Percentiles rank a stretch among this genome's conserved stretches.
phyloP scores from a whole-genome alignment of 768 basidiomycete genomes.

The Antrodiella citrinella region DNA sequence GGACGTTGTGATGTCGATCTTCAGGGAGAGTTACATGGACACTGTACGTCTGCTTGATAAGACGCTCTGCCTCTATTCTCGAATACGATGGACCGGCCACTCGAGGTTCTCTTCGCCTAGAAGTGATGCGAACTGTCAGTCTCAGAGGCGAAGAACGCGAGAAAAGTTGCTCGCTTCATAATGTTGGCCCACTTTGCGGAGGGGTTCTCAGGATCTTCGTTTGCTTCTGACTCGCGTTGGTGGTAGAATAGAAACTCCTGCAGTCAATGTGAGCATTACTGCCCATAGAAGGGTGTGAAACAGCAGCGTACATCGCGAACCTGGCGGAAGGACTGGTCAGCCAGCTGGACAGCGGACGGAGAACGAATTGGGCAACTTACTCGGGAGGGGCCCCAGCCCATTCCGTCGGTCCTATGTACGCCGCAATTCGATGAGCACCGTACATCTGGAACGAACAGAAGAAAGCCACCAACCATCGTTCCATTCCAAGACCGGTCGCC shows the following conservation, averaged over 20 bases:
- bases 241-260: constrained; percentile 53
- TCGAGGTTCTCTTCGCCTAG: constrained; percentile 34
- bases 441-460: constrained; percentile 5
- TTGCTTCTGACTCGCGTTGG: constrained; percentile 36
- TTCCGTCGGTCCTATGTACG: constrained; percentile 45
- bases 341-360: background rate
- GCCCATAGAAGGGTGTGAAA: background rate
- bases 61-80: constrained; percentile 26
- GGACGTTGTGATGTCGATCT: constrained; percentile 32
- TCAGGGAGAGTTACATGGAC: constrained; percentile 40
- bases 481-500: constrained; percentile 76
- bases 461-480: constrained; percentile 48
- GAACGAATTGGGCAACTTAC: constrained; percentile 39
- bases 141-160: constrained; percentile 9
- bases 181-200: constrained; percentile 60
- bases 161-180: constrained; percentile 17
- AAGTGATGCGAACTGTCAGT: constrained; percentile 14
- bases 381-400: constrained; percentile 81
- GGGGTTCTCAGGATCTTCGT: constrained; percentile 32
- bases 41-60: constrained; percentile 50
- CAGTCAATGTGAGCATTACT: background rate
- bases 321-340: background rate
- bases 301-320: background rate
- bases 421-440: constrained; percentile 34
- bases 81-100: constrained; percentile 26